Evolutionary conservation across 2,329 filamentous ascomycete species (phyloP).

Genomic region (Chalaropsis ovoidea): DNA sequence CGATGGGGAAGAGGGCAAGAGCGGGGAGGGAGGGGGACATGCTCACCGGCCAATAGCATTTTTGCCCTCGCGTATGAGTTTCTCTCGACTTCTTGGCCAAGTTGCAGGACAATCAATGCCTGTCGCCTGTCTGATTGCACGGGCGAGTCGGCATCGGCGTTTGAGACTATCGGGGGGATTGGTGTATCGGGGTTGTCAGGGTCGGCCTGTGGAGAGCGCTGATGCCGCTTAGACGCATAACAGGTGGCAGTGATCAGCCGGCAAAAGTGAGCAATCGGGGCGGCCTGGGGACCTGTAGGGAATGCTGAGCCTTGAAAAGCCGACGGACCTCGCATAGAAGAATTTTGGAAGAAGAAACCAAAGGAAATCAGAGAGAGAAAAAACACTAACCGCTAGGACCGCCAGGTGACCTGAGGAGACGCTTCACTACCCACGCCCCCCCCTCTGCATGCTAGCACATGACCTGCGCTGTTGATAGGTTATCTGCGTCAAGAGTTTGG

Average conservation of each 20-base stretch:
- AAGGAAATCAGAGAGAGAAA: background rate
- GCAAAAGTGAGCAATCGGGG: background rate
- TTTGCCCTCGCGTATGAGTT: slow-evolving; percentile 12
- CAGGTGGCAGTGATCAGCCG: background rate
- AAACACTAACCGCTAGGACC: background rate
- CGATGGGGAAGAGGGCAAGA: background rate
- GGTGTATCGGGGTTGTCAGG: slow-evolving; percentile 7
- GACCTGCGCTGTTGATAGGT: slow-evolving; percentile 1
- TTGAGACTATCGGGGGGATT: slow-evolving; percentile 17
- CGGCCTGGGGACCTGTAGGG: background rate
- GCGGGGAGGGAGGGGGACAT: slow-evolving; percentile 11
- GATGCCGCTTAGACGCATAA: slow-evolving; percentile 17
- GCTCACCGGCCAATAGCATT: slow-evolving; percentile 21
- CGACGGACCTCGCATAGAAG: slow-evolving; percentile 12
- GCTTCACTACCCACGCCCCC: background rate
- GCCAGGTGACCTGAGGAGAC: background rate
- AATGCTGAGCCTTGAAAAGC: background rate
- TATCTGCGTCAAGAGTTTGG: background rate
- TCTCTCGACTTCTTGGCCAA: slow-evolving; percentile 1
- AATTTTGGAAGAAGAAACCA: slow-evolving; percentile 3
- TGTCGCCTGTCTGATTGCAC: slow-evolving; percentile 8
- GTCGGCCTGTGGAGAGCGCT: background rate
- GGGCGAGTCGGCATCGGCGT: background rate
- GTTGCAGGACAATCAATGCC: slow-evolving; percentile 14
- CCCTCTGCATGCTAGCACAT: background rate